phyloP scores from a whole-genome alignment of 345 rosid genomes.

The Ailanthus altissimus region DNA sequence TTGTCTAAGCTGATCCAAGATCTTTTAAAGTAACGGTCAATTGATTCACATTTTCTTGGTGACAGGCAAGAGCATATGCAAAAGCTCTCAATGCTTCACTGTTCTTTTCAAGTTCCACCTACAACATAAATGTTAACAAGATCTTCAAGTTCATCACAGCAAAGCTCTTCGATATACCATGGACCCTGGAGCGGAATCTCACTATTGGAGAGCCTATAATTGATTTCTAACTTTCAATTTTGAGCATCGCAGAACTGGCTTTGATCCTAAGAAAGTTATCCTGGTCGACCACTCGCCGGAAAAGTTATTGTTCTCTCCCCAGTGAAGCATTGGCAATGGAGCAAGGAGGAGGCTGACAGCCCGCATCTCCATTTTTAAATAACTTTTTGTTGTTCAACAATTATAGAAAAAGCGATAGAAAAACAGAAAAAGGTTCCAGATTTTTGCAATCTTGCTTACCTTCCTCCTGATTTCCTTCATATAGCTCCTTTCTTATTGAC shows the following conservation, averaged over 20 bases:
- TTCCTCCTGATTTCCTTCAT: neutral
- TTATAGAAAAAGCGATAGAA: neutral
- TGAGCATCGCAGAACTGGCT: neutral
- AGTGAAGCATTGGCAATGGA: neutral
- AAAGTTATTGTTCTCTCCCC: neutral
- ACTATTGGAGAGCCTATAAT: slow-evolving; percentile 87
- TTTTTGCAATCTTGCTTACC: neutral
- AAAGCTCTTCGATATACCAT: slow-evolving; percentile 83
- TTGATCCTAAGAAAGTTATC: slow-evolving; percentile 6
- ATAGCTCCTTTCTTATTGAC: neutral
- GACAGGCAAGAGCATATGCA: slow-evolving; percentile 87
- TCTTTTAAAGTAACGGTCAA: neutral
- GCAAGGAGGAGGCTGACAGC: slow-evolving; percentile 20
- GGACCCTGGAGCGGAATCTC: slow-evolving; percentile 82
- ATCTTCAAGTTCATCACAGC: slow-evolving; percentile 95
- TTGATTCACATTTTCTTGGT: neutral
- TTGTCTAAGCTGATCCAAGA: neutral
- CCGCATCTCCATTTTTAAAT: slow-evolving; percentile 20
- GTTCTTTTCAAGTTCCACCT: slow-evolving; percentile 88
- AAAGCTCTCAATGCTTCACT: slow-evolving; percentile 81
- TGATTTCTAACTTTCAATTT: slow-evolving; percentile 49
- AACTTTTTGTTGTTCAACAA: slow-evolving; percentile 11
- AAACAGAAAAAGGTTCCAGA: neutral
- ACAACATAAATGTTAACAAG: slow-evolving; percentile 93
- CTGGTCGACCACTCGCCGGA: slow-evolving; percentile 17